These are phyloP conservation scores for Oryza punctata DNA, from an alignment of 176 grass and related monocot species.

Conservation along the genomic window DNA sequence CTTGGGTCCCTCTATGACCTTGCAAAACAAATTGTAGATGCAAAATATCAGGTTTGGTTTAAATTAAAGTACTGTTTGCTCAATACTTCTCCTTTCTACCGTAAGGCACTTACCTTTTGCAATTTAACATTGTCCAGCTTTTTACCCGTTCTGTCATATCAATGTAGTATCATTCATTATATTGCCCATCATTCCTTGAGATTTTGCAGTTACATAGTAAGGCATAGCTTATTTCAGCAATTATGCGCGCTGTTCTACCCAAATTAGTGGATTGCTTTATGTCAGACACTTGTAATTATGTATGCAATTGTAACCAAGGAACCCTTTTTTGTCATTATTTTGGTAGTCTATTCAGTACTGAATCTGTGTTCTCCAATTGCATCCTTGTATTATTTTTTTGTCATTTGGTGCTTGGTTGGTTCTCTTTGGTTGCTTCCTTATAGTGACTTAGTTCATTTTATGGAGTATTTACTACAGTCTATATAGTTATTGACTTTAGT, in stretches of 20 bases:
- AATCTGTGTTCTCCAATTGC: constrained; percentile 7
- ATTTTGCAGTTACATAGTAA: constrained; percentile 19
- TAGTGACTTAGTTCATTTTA: constrained; percentile 21
- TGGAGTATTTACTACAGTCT: neutral
- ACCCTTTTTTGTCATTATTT: constrained; percentile 7
- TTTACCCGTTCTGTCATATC: neutral
- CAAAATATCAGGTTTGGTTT: constrained; percentile 77
- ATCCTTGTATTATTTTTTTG: neutral
- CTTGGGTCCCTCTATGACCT: constrained; percentile 78
- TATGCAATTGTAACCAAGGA: constrained; percentile 13
- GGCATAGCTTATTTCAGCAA: constrained; percentile 22
- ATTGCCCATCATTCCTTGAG: constrained; percentile 21
- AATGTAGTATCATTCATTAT: constrained; percentile 17
- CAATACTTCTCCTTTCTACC: constrained; percentile 17
- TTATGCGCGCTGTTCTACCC: neutral
- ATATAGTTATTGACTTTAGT: neutral
- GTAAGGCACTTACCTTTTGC: constrained; percentile 22
- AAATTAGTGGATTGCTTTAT: constrained; percentile 15
- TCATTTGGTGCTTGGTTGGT: constrained; percentile 23
- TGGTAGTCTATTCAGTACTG: constrained; percentile 9
- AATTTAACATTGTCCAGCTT: constrained; percentile 16
- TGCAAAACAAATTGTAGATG: constrained; percentile 79
- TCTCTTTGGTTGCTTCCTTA: neutral
- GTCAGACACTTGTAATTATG: neutral
- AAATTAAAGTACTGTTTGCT: constrained; percentile 9